Base-by-base conservation (phyloP, 139 green algal genomes). In the Chlorella sp. region DNA sequence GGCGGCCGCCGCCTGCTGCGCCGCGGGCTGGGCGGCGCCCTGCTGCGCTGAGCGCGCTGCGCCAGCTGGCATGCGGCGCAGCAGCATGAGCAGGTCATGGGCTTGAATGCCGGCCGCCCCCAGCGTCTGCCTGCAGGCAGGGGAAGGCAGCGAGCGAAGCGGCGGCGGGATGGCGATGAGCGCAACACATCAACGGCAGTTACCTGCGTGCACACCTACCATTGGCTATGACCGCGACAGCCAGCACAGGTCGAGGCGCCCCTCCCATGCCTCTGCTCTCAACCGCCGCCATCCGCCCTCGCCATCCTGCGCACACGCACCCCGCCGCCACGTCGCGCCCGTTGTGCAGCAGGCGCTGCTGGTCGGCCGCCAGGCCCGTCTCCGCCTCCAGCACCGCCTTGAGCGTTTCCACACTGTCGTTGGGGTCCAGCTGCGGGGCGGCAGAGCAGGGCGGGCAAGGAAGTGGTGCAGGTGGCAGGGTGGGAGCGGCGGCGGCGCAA, bases 341-440 rank as follows among this genome's bases (percentile, higher is more conserved):
- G 68, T 93, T 90, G 78, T 90, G 85, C 8, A 95, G n/a, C 7
- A 98, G 83, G 19, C 85, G 68, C 74, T 97, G 93, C 68, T 92
- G 84, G 0, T 65, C 73, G 5, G 84, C 62, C 7, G 92, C 86
- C 0, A 96, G 36, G 11, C 87, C 89, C 0, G 93, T 96, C 85
- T 97, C 92, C 26, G 88, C 93, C 78, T 98, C 94, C n/a, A 96
- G 70, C 22, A 97, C 95, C 13, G 92, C 92, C 82, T 94, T 95
- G 14, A 98, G 83, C 1, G 93, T 95, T 0, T 85, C 86, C 13
- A 97, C 48, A 0, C 73, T 58, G 34, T 92, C 92, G 20, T 81
- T 68, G 0, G 20, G 82, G 78, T 96, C 94, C 13, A 98, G 76
- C 94, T 96, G 84, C 48, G 72, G 28, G 36, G 8, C 8, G 36